A percentile compares a stretch with the other conserved stretches of the same genome.
Conservation (phyloP, 148 eudicot species). For the Silene uniflora region DNA sequence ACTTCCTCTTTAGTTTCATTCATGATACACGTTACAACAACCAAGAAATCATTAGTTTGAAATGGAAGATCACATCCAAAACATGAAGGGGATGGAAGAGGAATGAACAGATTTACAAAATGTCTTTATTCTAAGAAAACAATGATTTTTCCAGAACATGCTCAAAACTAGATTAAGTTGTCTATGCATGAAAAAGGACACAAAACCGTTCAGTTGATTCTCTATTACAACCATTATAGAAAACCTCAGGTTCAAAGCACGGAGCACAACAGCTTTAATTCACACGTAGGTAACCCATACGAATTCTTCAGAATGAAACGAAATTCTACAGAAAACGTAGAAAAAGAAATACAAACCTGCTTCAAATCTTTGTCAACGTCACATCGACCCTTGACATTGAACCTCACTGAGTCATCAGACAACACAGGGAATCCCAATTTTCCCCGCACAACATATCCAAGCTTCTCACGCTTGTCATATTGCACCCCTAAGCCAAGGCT, state of each 20-base stretch:
- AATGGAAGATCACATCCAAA: background rate
- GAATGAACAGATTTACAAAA: background rate
- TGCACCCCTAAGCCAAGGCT: slow-evolving; percentile 71
- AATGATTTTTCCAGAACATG: background rate
- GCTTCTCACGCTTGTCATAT: slow-evolving; percentile 49
- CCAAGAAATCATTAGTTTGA: background rate
- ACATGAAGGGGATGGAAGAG: background rate
- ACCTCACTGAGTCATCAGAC: slow-evolving; percentile 43
- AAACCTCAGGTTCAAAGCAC: background rate
- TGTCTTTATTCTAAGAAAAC: background rate
- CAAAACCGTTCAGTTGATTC: background rate
- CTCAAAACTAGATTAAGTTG: background rate
- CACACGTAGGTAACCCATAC: background rate
- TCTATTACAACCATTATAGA: background rate
- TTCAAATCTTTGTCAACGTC: slow-evolving; percentile 55
- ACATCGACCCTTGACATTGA: slow-evolving; percentile 71
- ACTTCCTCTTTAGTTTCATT: slow-evolving; percentile 40
- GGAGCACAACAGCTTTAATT: background rate
- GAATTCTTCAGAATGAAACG: background rate
- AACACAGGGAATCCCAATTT: slow-evolving; percentile 76
- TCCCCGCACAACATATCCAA: slow-evolving; percentile 52
- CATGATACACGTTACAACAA: slow-evolving; percentile 1
- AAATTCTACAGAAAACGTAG: background rate
- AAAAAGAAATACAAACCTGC: slow-evolving; percentile 44
- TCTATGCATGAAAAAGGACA: background rate